These are phyloP conservation scores for Penicillium bialowiezense DNA, from an alignment of 495 filamentous ascomycete species.

Conservation along the genomic window DNA sequence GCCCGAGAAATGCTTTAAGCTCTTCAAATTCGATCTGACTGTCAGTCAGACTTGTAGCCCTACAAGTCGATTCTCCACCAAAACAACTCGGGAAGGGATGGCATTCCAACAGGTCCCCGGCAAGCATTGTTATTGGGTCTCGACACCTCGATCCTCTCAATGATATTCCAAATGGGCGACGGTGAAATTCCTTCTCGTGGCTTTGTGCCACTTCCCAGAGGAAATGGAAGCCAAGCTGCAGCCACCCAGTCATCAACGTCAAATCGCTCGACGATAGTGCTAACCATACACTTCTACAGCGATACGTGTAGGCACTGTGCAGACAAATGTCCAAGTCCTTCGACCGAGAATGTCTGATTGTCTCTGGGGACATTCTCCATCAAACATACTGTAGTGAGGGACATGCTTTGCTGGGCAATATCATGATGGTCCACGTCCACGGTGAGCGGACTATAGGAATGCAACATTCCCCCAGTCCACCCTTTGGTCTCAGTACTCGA, in stretches of 20 bases:
- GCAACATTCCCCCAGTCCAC: conserved; percentile 23
- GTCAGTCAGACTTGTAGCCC: conserved; percentile 9
- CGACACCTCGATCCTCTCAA: neutral
- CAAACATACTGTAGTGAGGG: conserved; percentile 1
- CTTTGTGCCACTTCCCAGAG: neutral
- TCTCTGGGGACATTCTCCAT: conserved; percentile 11
- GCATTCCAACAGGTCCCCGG: conserved; percentile 17
- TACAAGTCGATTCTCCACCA: conserved; percentile 10
- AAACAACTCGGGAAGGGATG: conserved; percentile 26
- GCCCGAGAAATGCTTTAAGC: conserved; percentile 14
- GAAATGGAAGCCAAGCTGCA: neutral
- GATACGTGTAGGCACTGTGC: too few species aligned
- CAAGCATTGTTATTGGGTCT: conserved; percentile 1
- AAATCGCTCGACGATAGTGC: neutral
- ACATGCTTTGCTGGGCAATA: conserved; percentile 7
- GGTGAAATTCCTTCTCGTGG: neutral
- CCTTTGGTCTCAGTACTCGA: conserved; percentile 11
- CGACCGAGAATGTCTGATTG: neutral
- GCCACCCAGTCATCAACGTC: neutral
- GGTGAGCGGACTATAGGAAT: conserved; percentile 15
- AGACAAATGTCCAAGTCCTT: too few species aligned
- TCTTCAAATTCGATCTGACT: neutral
- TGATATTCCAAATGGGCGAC: neutral
- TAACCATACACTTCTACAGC: too few species aligned
- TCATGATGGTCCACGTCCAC: conserved; percentile 7